Conservation (phyloP, 257 asterid genomes). For the Marsdenia floribunda region DNA sequence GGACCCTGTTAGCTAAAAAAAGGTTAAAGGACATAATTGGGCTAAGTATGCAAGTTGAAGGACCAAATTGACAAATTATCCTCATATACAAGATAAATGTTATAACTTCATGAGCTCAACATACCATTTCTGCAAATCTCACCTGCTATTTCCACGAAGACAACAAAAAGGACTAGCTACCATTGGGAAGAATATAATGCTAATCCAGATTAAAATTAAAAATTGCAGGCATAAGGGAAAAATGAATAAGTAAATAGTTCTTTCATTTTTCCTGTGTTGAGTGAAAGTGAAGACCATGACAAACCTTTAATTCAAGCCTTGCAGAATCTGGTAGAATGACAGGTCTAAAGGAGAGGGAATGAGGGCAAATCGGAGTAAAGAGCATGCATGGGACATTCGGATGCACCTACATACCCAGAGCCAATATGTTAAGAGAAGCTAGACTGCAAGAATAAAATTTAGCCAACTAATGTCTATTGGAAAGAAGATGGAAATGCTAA, state of each 20-base stretch:
- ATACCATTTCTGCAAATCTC: neutral
- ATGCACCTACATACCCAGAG: conserved; percentile 62
- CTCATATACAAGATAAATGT: neutral
- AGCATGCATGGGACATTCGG: conserved; percentile 99
- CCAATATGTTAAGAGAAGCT: neutral
- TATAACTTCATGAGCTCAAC: neutral
- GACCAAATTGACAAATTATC: too few species aligned
- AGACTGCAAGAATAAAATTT: neutral
- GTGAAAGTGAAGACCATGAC: conserved; percentile 10
- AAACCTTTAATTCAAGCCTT: conserved; percentile 86
- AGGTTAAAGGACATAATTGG: too few species aligned
- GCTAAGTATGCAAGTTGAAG: too few species aligned
- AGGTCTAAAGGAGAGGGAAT: conserved; percentile 98
- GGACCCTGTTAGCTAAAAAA: too few species aligned
- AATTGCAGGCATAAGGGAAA: neutral
- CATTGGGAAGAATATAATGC: neutral
- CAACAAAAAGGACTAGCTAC: neutral
- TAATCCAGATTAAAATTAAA: neutral
- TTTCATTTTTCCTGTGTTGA: neutral
- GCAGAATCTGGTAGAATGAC: conserved; percentile 99
- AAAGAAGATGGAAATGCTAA: neutral
- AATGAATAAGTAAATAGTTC: neutral
- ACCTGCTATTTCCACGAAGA: neutral
- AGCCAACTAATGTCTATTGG: neutral
- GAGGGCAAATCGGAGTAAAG: conserved; percentile 96